phyloP scores from a whole-genome alignment of 2,329 filamentous ascomycete species.

The Dactylonectria estremocensis region DNA sequence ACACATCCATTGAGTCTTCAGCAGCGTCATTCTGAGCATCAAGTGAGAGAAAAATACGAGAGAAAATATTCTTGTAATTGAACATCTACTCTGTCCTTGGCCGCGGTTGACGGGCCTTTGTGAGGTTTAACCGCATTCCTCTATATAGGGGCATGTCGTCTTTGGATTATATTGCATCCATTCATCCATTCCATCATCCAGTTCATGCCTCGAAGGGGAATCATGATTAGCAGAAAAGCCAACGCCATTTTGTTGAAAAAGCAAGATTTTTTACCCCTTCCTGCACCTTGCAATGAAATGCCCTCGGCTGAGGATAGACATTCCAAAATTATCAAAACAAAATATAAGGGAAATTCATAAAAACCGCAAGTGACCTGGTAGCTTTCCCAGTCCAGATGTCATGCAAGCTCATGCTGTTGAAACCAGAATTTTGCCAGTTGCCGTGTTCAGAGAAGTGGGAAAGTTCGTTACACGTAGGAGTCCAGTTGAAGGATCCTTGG shows the following conservation, averaged over 20 bases:
- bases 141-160: conserved; percentile 38
- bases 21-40: not conserved
- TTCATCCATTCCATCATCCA: conserved; percentile 44
- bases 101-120: conserved; percentile 62
- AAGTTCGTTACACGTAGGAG: conserved; percentile 55
- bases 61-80: conserved; percentile 32
- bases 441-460: conserved; percentile 50
- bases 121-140: conserved; percentile 43
- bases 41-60: conserved; percentile 29
- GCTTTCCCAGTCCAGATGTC: conserved; percentile 54
- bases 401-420: conserved; percentile 63
- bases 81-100: conserved; percentile 50
- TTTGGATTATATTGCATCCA: conserved; percentile 42
- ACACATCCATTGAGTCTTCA: not conserved
- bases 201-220: conserved; percentile 52
- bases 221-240: conserved; percentile 57
- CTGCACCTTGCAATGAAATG: conserved; percentile 48
- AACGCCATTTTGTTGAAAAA: conserved; percentile 60
- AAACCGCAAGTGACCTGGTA: conserved; percentile 47
- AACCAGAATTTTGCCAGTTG: conserved; percentile 58
- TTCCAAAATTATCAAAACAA: conserved; percentile 45
- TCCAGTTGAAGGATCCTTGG: conserved; percentile 59
- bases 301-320: conserved; percentile 38
- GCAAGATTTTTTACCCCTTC: conserved; percentile 54
- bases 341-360: conserved; percentile 43